Conservation (phyloP, 768 basidiomycete genomes). For the Phylloporus sp. region DNA sequence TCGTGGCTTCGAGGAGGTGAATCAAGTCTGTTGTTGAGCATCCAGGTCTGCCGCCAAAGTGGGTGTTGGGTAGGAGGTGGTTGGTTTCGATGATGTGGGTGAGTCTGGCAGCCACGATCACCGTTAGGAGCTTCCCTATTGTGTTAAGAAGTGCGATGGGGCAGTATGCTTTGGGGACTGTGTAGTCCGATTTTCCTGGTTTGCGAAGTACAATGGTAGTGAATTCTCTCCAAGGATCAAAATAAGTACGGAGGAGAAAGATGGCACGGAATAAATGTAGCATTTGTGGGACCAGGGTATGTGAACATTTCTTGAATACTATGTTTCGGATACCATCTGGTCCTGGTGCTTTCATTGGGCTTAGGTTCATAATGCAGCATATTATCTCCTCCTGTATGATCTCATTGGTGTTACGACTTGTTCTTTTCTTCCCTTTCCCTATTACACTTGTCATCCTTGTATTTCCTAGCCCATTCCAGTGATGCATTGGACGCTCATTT, state of each 20-base stretch:
- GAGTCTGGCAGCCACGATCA: background rate
- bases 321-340: background rate
- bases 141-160: background rate
- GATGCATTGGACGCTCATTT: no score
- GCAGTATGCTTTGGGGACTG: background rate
- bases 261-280: background rate
- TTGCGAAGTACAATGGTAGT: conserved; percentile 32
- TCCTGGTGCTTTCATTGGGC: background rate
- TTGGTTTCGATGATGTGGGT: background rate
- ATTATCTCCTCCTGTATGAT: background rate
- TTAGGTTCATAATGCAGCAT: background rate
- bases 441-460: no score
- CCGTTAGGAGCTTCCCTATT: background rate
- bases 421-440: no score
- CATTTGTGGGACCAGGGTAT: background rate
- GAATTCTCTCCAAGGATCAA: conserved; percentile 2
- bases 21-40: background rate
- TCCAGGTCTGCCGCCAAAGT: background rate
- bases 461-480: no score
- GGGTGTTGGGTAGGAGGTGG: background rate
- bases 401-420: no score
- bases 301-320: background rate
- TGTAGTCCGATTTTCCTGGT: conserved; percentile 33
- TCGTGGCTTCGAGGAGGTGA: background rate
- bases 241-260: background rate